phyloP scores from a whole-genome alignment of 2,329 filamentous ascomycete species.

The Neonectria sp. region DNA sequence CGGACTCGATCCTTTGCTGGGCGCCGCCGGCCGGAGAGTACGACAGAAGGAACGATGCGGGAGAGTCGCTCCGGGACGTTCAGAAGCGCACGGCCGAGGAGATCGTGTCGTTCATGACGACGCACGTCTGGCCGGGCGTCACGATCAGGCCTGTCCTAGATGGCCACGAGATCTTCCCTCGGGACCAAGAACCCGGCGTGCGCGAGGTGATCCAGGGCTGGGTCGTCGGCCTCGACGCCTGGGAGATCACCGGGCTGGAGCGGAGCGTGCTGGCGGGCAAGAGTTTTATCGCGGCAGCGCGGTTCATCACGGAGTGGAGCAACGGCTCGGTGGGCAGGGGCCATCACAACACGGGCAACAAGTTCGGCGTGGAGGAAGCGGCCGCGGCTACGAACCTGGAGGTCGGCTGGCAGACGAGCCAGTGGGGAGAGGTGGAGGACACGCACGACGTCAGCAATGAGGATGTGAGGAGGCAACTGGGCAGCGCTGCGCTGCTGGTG shows the following conservation, averaged over 20 bases:
- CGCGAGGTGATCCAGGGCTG: slow-evolving; percentile 83
- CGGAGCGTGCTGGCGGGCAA: slow-evolving; percentile 88
- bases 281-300: slow-evolving; percentile 82
- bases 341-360: slow-evolving; percentile 49
- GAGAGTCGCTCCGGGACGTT: slow-evolving; percentile 76
- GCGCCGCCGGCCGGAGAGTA: slow-evolving; percentile 69
- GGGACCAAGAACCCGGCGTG: slow-evolving; percentile 81
- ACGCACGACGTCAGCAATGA: slow-evolving; percentile 97
- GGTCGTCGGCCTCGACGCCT: slow-evolving; percentile 79
- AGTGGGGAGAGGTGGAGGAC: slow-evolving; percentile 98
- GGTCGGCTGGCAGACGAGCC: slow-evolving; percentile 88
- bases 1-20: slow-evolving; percentile 95
- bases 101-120: slow-evolving; percentile 80
- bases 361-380: slow-evolving; percentile 88
- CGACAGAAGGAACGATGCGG: slow-evolving; percentile 61
- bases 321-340: slow-evolving; percentile 74
- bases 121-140: slow-evolving; percentile 86
- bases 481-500: slow-evolving; percentile 87
- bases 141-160: slow-evolving; percentile 87
- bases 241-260: slow-evolving; percentile 91
- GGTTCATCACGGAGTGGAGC: slow-evolving; percentile 91
- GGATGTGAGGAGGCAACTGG: slow-evolving; percentile 89
- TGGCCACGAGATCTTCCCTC: slow-evolving; percentile 81
- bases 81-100: slow-evolving; percentile 80
- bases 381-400: slow-evolving; percentile 84